Evolutionary conservation across 768 basidiomycete species (phyloP).

Genomic region (Mycena galopus): DNA sequence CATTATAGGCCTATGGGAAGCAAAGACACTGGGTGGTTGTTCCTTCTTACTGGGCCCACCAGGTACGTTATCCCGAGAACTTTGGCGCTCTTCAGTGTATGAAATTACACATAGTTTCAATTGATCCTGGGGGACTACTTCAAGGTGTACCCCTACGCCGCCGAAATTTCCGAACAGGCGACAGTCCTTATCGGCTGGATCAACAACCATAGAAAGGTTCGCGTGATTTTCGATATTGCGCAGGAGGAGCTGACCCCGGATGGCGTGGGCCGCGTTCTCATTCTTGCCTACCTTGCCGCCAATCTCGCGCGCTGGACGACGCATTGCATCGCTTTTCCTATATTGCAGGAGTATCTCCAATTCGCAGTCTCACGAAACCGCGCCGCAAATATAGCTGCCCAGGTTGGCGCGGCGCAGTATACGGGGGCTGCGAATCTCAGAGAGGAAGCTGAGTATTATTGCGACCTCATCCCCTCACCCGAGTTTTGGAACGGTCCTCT

Average conservation of each 20-base stretch:
- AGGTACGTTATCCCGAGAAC: neutral
- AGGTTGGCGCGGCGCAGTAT: neutral
- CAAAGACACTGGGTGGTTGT: neutral
- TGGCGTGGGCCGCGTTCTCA: neutral
- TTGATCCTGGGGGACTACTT: too few species aligned
- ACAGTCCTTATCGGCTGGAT: slow-evolving; percentile 10
- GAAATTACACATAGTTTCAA: too few species aligned
- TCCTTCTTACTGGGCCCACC: neutral
- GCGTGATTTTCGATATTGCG: slow-evolving; percentile 20
- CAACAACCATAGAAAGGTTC: neutral
- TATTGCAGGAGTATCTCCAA: neutral
- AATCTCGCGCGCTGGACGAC: slow-evolving; percentile 38
- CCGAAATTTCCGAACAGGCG: too few species aligned
- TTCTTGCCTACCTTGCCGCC: slow-evolving; percentile 30
- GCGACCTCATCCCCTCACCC: neutral
- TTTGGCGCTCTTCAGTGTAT: too few species aligned
- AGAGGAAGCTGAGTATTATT: neutral
- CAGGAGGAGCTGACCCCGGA: slow-evolving; percentile 15
- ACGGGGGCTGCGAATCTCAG: neutral
- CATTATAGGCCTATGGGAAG: too few species aligned
- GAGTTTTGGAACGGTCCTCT: neutral
- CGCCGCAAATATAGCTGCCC: neutral
- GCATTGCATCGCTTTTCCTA: slow-evolving; percentile 26
- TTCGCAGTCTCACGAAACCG: neutral
- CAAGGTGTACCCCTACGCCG: too few species aligned